Percentiles rank a stretch among this genome's conserved stretches.
Conservation (phyloP, 2,329 filamentous ascomycete species). For the Monosporascus sp. region DNA sequence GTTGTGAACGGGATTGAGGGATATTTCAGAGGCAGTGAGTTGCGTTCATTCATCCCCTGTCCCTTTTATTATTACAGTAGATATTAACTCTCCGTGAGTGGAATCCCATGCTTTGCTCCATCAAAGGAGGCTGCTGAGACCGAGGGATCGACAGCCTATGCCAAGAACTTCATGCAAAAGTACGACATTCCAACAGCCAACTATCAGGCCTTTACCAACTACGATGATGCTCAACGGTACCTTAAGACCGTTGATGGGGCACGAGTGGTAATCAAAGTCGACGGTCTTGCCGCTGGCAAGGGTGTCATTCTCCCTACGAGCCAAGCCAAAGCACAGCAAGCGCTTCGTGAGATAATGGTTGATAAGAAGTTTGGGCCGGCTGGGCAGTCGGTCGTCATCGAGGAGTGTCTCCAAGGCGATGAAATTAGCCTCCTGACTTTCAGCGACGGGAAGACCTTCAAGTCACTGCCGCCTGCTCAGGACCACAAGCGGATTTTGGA, state of each 20-base stretch:
- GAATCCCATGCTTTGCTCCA: slow-evolving; percentile 81
- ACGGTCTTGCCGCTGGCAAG: slow-evolving; percentile 87
- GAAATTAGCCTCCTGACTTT: slow-evolving; percentile 90
- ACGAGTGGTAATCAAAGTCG: slow-evolving; percentile 91
- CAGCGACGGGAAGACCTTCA: slow-evolving; percentile 80
- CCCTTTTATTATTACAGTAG: no score
- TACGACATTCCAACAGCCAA: slow-evolving; percentile 85
- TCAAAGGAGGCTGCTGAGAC: slow-evolving; percentile 77
- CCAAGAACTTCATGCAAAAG: slow-evolving; percentile 95
- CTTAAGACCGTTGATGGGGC: slow-evolving; percentile 56
- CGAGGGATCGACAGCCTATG: slow-evolving; percentile 95
- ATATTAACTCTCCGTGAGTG: slow-evolving; percentile 18
- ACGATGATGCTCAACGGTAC: slow-evolving; percentile 66
- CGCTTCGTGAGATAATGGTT: slow-evolving; percentile 85
- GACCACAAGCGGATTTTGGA: slow-evolving; percentile 96
- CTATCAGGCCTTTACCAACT: slow-evolving; percentile 83
- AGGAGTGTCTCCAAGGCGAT: slow-evolving; percentile 87
- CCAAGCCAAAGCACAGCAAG: slow-evolving; percentile 75
- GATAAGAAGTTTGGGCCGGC: slow-evolving; percentile 83
- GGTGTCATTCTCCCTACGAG: slow-evolving; percentile 83
- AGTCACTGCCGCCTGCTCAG: slow-evolving; percentile 82
- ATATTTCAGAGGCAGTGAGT: no score
- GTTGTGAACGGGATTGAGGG: slow-evolving; percentile 53
- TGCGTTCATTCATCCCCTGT: no score
- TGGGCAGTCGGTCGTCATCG: slow-evolving; percentile 90